phyloP scores from a whole-genome alignment of 1,284 basidiomycete genomes.

The Naganishia albida region DNA sequence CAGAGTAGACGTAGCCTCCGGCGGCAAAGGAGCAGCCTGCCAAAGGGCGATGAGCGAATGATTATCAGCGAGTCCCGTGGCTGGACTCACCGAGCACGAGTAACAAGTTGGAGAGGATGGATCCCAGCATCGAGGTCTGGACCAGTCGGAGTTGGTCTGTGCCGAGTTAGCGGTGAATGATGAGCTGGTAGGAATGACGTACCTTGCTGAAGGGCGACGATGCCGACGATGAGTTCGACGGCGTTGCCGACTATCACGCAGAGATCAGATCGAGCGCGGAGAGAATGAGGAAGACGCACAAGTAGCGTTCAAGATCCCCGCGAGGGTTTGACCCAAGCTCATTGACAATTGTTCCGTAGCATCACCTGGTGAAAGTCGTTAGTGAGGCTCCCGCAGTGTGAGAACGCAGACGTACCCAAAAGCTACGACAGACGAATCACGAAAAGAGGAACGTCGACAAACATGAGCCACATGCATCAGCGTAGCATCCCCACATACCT shows the following conservation, averaged over 20 bases:
- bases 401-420: slow-evolving; percentile 1
- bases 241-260: slow-evolving; percentile 55
- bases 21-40: slow-evolving; percentile 33
- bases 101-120: slow-evolving; percentile 81
- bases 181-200: slow-evolving; percentile 33
- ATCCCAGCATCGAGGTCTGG: slow-evolving; percentile 67
- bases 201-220: slow-evolving; percentile 82
- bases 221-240: slow-evolving; percentile 74
- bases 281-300: slow-evolving; percentile 51
- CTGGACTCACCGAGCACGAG: slow-evolving; percentile 73
- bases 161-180: slow-evolving; percentile 24
- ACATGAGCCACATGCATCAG: too few relatives aligned
- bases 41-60: not conserved
- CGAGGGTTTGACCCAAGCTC: slow-evolving; percentile 76
- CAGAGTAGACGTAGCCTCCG: slow-evolving; percentile 63
- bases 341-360: slow-evolving; percentile 82
- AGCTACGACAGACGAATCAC: slow-evolving; percentile 1
- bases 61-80: not conserved
- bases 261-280: not conserved
- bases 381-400: slow-evolving; percentile 24
- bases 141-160: slow-evolving; percentile 78
- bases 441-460: not conserved
- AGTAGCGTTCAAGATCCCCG: slow-evolving; percentile 81
- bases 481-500: not conserved
- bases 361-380: slow-evolving; percentile 59